A percentile compares a stretch with the other conserved stretches of the same genome.
Evolutionary conservation across 2,329 filamentous ascomycete species (phyloP).

Genomic region (Celoporthe dispersa): DNA sequence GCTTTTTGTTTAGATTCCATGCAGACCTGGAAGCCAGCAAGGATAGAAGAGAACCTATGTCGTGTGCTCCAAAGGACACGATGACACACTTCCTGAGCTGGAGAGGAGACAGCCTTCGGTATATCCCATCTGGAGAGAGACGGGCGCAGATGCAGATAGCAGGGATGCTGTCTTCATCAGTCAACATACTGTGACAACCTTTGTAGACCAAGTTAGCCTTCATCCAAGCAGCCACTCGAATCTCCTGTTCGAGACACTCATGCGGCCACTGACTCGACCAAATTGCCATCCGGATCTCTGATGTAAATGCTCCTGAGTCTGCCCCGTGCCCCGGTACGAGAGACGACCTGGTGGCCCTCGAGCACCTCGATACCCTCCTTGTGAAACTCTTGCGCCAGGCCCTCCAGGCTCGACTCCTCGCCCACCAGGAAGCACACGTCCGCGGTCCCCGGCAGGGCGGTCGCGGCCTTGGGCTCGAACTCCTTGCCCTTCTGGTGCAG

Average conservation of each 20-base stretch:
- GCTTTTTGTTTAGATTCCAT: background rate
- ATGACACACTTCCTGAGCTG: background rate
- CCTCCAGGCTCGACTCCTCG: constrained; percentile 48
- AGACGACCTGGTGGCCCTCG: constrained; percentile 56
- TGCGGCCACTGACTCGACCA: constrained; percentile 58
- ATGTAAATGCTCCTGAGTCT: constrained; percentile 62
- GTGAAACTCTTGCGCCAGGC: constrained; percentile 47
- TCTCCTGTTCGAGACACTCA: background rate
- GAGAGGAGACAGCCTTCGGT: background rate
- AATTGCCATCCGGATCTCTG: constrained; percentile 64
- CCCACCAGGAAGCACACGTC: constrained; percentile 65
- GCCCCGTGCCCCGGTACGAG: constrained; percentile 59
- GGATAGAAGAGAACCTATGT: no score
- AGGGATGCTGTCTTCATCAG: background rate
- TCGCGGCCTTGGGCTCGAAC: constrained; percentile 62
- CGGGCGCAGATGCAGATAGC: no score
- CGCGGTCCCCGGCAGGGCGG: constrained; percentile 58
- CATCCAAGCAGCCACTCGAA: background rate
- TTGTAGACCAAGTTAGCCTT: background rate
- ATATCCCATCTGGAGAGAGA: background rate
- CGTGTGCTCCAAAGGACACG: no score
- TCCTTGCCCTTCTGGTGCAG: constrained; percentile 62
- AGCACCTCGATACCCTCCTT: constrained; percentile 51
- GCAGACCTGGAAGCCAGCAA: background rate
- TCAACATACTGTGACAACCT: constrained; percentile 12